These are phyloP conservation scores for Flaveria bidentis DNA, from an alignment of 129 eudicot species.

Conservation along the genomic window DNA sequence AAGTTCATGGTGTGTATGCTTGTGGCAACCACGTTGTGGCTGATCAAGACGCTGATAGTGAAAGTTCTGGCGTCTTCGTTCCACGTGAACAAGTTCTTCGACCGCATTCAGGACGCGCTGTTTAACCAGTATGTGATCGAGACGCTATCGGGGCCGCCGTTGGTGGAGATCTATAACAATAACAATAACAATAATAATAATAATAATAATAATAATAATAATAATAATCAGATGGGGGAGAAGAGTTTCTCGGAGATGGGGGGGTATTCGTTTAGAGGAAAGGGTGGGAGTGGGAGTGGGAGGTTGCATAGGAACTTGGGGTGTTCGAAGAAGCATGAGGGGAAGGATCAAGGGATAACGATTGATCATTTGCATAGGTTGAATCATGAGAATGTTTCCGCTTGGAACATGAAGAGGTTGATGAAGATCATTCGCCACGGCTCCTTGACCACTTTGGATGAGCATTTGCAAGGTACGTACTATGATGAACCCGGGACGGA, in stretches of 20 bases:
- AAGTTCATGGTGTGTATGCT: constrained; percentile 43
- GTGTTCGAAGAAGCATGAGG: constrained; percentile 32
- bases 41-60: constrained; percentile 38
- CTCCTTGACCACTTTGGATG: constrained; percentile 37
- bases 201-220: too few relatives aligned
- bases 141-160: constrained; percentile 38
- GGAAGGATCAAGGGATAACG: constrained; percentile 14
- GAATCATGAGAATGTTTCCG: constrained; percentile 42
- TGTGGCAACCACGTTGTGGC: constrained; percentile 39
- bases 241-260: constrained; percentile 21
- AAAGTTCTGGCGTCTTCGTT: constrained; percentile 42
- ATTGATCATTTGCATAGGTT: constrained; percentile 46
- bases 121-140: constrained; percentile 45
- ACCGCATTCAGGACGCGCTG: constrained; percentile 40
- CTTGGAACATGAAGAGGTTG: constrained; percentile 48
- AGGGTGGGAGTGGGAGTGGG: constrained; percentile 30
- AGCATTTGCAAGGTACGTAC: constrained; percentile 23
- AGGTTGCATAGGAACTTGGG: constrained; percentile 18
- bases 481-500: constrained; percentile 38
- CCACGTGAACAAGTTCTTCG: constrained; percentile 43
- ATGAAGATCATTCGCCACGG: constrained; percentile 42
- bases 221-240: constrained; percentile 31
- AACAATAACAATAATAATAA: background rate
- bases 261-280: constrained; percentile 29
- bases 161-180: constrained; percentile 31